Evolutionary conservation across 2,329 filamentous ascomycete genomes (phyloP), one percentile per base, ranked within the genome.

Genomic region (Epichloe amarillans): DNA sequence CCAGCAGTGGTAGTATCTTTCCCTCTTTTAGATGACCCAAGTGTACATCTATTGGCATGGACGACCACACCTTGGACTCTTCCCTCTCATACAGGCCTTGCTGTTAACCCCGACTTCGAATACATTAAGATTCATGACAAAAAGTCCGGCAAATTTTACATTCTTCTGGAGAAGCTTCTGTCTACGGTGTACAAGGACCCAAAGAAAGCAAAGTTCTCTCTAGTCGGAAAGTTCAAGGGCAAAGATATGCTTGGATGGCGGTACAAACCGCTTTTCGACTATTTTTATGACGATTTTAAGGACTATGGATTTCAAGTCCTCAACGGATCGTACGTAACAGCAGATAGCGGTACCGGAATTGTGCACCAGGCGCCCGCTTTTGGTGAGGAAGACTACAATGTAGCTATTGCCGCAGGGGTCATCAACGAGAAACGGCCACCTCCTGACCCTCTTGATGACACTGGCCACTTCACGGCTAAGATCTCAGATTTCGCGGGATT

Each of bases 341-440:
- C 85, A 33, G 89, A 93, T 53, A 89, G 88, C 61, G 91, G 91
- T 81, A 88, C 88, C 36, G 91, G 91, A 62, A 85, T 97, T 55
- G 91, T 97, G 43, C 91, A 97, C 67, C 89, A 96, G 67, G 79
- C 91, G 4, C 91, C 91, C 2, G 88, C 89, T 1, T 96, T 91
- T 63, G 91, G 91, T 77, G 88, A 96, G 69, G 91, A 96, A 57
- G 91, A 97, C 83, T 96, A 95, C 73, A 84, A 83, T 57, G 81
- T 93, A 53, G 87, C 86, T 8, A 67, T 89, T 54, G 82, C 84
- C 52, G 74, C 80, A 44, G 90, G 88, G 41, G 77, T 95, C 59
- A 84, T 96, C 62, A 84, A 69, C 55, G 84, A 89, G 57, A 77
- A 80, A 52, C 82, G 87, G 50, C 74, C 82, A 37, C 88, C 91